Evolutionary conservation across 108 stramenopile species (phyloP).

Genomic region (Skeletonema costatum): DNA sequence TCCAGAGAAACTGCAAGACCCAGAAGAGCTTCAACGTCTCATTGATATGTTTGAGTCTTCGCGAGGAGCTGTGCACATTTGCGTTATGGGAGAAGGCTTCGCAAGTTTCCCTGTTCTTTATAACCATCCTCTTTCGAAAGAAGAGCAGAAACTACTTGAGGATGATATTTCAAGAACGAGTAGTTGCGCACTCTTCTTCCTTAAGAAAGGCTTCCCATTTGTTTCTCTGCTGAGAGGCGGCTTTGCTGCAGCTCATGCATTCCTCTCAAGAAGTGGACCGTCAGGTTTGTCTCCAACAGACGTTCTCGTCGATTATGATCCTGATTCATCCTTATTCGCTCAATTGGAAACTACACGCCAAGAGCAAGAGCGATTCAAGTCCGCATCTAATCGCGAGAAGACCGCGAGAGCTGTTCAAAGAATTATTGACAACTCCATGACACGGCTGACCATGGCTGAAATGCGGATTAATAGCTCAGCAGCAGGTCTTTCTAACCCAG

Average conservation of each 20-base stretch:
- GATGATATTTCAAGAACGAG: slow-evolving; percentile 80
- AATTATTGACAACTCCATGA: slow-evolving; percentile 81
- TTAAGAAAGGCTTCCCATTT: slow-evolving; percentile 91
- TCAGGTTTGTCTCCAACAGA: slow-evolving; percentile 44
- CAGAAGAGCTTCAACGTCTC: slow-evolving; percentile 58
- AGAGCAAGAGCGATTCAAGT: slow-evolving; percentile 58
- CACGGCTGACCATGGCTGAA: slow-evolving; percentile 60
- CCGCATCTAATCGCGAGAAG: slow-evolving; percentile 66
- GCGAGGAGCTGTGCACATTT: slow-evolving; percentile 79
- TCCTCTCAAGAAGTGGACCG: slow-evolving; percentile 66
- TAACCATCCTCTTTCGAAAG: slow-evolving; percentile 40
- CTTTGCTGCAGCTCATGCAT: slow-evolving; percentile 86
- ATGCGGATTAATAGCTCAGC: slow-evolving; percentile 50
- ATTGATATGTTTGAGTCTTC: slow-evolving; percentile 83
- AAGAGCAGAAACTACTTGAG: slow-evolving; percentile 63
- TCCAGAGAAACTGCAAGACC: slow-evolving; percentile 70
- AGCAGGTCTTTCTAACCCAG: slow-evolving; percentile 31
- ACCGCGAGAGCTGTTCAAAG: slow-evolving; percentile 68
- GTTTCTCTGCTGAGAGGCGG: slow-evolving; percentile 92
- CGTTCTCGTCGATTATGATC: slow-evolving; percentile 77
- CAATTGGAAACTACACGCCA: slow-evolving; percentile 68
- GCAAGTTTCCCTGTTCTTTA: slow-evolving; percentile 76
- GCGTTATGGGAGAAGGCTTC: slow-evolving; percentile 83
- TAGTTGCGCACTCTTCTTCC: slow-evolving; percentile 84
- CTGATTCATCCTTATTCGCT: slow-evolving; percentile 72